Evolutionary conservation across 768 basidiomycete species (phyloP).

Genomic region (Panaeolus papilionaceus): DNA sequence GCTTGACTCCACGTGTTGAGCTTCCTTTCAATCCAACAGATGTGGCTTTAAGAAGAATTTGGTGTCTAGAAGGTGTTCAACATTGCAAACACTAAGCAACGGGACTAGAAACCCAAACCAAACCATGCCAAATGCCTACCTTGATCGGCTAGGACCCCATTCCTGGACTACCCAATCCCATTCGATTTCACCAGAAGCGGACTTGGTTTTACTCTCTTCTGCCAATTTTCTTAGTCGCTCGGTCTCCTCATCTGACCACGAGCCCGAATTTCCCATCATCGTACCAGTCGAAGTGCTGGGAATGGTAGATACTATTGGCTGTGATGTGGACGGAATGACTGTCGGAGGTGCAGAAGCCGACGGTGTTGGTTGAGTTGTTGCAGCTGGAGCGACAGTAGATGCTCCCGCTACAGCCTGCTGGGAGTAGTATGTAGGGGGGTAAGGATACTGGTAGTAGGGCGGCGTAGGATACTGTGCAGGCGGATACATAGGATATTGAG

Average conservation of each 20-base stretch:
- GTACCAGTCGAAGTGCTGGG: constrained; percentile 41
- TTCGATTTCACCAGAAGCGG: constrained; percentile 64
- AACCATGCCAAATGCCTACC: constrained; percentile 46
- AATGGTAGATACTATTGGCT: constrained; percentile 30
- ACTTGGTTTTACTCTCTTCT: constrained; percentile 64
- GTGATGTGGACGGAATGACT: constrained; percentile 27
- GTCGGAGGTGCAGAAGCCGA: constrained; percentile 30
- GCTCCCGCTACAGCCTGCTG: constrained; percentile 22
- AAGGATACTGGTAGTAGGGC: constrained; percentile 58
- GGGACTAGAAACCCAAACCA: neutral
- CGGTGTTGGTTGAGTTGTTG: constrained; percentile 27
- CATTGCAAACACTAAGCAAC: constrained; percentile 11
- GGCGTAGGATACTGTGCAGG: constrained; percentile 61
- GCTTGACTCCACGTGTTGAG: constrained; percentile 64
- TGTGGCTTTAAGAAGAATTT: constrained; percentile 84
- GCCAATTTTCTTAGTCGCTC: constrained; percentile 71
- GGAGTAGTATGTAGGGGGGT: constrained; percentile 26
- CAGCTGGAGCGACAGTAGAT: constrained; percentile 24
- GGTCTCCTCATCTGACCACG: constrained; percentile 82
- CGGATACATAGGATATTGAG: constrained; percentile 52
- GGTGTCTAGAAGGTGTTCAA: constrained; percentile 56
- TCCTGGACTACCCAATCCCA: constrained; percentile 82
- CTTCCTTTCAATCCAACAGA: constrained; percentile 81
- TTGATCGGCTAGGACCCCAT: constrained; percentile 77
- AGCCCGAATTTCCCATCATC: constrained; percentile 57